Conservation (phyloP, 805 yeast species). For the Komagataella pseudopastoris region DNA sequence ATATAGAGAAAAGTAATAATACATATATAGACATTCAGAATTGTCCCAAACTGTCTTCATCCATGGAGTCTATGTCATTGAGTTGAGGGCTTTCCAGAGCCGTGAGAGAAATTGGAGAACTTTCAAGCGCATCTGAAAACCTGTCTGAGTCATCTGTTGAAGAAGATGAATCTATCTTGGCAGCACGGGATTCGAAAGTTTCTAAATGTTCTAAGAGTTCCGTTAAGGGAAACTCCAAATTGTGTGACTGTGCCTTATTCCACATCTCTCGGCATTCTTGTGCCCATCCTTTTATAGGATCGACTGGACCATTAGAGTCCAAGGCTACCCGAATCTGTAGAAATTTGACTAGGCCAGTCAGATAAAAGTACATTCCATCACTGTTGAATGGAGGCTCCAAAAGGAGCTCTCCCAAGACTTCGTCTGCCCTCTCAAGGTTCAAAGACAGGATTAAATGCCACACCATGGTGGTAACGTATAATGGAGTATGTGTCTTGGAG, state of each 20-base stretch:
- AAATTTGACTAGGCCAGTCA: conserved; percentile 9
- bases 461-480: conserved; percentile 24
- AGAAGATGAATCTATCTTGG: neutral
- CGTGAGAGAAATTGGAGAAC: neutral
- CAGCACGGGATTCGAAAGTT: neutral
- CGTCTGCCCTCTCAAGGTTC: conserved; percentile 20
- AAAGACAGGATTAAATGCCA: conserved; percentile 28
- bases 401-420: conserved; percentile 20
- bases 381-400: conserved; percentile 27
- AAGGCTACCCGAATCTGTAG: neutral
- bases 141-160: neutral
- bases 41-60: neutral
- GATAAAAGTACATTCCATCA: conserved; percentile 27
- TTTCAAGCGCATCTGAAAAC: neutral
- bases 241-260: neutral
- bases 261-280: neutral
- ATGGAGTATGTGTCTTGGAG: conserved; percentile 24
- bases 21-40: neutral
- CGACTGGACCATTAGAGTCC: neutral
- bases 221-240: neutral
- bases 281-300: neutral
- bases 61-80: neutral
- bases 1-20: neutral
- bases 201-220: neutral
- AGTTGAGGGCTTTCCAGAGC: neutral